Base-by-base conservation (phyloP, 805 yeast species). In the Metschnikowia similis region DNA sequence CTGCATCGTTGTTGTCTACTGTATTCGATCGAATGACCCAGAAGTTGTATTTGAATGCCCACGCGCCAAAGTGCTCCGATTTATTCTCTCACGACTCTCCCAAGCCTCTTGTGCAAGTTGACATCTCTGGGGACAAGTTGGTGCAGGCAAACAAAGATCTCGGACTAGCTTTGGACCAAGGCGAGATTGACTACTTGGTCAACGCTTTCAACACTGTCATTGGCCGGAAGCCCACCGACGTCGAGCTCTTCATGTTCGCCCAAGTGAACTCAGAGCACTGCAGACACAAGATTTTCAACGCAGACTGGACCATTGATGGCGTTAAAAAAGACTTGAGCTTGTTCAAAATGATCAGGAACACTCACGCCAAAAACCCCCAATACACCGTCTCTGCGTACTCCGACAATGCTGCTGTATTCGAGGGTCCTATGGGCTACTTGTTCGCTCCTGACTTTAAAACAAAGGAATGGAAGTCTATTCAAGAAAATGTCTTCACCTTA, bases 191-290 rank as follows among this genome's bases (percentile, higher is more conserved):
- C 41, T 94, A 94, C 70, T 79, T 94, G 63, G 79, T 84, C 61
- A 75, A 81, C 30, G 95, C 97, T 1, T 94, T 94, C 74, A 86
- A 82, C 50, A 76, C 84, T 46, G 79, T 78, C 32, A 73, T 85
- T 56, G 83, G 85, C 42, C 83, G 98, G 69, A 89, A 91, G 66
- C 98, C 99, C 48, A 92, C 98, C 31, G 99, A 94, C 69, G 98
- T 90, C 26, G 99, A 94, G 71, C 77, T 94, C 55, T 94, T 94
- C 71, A 94, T 94, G 97, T 94, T 94, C 76, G 99, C 99, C 38
- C 99, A 94, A 74, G 99, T 94, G 58, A 94, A 94, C 76, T 90
- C 97, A 27, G 99, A 94, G 72, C 99, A 94, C 74, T 94, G 99
- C 76, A 88, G 99, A 69, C 99, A 94, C 75, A 94, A 94, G 75